phyloP scores from a whole-genome alignment of 768 basidiomycete species.

The Boletus reticulatus region DNA sequence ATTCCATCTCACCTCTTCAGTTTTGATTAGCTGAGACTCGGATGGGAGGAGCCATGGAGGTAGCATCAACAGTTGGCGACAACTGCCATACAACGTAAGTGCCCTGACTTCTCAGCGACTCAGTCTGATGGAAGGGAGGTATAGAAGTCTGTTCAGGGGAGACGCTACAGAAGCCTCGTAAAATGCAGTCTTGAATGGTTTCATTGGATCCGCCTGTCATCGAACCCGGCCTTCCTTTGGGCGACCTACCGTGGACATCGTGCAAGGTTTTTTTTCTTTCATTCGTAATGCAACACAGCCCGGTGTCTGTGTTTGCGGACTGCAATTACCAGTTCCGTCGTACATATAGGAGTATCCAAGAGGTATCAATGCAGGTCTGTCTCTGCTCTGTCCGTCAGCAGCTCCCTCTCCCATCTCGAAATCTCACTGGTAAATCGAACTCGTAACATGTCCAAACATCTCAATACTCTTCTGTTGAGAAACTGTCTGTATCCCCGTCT shows the following conservation, averaged over 20 bases:
- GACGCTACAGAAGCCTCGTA: too few relatives aligned
- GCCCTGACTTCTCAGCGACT: neutral
- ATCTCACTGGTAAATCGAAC: neutral
- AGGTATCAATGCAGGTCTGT: constrained; percentile 2
- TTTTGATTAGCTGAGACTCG: neutral
- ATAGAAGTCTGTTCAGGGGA: too few relatives aligned
- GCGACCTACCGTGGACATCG: neutral
- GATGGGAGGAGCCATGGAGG: neutral
- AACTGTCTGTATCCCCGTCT: neutral
- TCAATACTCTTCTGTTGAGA: neutral
- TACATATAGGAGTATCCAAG: neutral
- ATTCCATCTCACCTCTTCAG: too few relatives aligned
- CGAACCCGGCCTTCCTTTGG: neutral
- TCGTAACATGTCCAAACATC: neutral
- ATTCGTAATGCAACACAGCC: neutral
- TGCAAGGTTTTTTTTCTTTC: neutral
- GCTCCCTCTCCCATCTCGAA: neutral
- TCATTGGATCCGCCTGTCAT: neutral
- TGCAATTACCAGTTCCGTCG: neutral
- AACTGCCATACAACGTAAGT: neutral
- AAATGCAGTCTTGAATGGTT: neutral
- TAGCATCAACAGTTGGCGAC: neutral
- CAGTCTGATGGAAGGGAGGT: neutral
- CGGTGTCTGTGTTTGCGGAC: neutral
- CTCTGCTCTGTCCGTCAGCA: neutral